Base-by-base conservation (phyloP, 371 early-diverging fungal species). In the Mucor piriformis region DNA sequence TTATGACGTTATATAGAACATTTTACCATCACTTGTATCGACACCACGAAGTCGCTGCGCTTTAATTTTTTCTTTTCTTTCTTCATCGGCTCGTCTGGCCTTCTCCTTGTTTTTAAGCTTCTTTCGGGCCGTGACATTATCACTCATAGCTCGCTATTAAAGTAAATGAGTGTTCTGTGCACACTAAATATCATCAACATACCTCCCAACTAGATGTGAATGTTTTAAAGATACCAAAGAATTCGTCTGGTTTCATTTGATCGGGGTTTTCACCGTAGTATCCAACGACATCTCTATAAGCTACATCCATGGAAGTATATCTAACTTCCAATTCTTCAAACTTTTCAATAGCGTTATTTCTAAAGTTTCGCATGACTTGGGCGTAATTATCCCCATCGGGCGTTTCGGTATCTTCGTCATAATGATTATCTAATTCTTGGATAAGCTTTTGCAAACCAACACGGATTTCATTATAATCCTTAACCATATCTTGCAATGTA, bases 181-280 rank as follows among this genome's bases (percentile, higher is more conserved):
- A 6, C 7, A 29, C 6, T 25, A 33, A 33, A 56, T 21, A 38
- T 8, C 33, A 38, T 1, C 20, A 7, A 27, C 24, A 46, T 74
- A 77, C 81, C 76, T 86, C 88, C 66, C 91, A 91, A 57, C 88
- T 87, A 1, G 88, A 77, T 11, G 84, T 82, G 50, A 93, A 93
- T 3, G 90, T 90, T 68, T 89, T 90, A 82, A 92, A 93, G 34
- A 93, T 84, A 12, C 88, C 86, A 83, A 93, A 92, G 82, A 92
- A 95, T 63, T 93, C 95, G 59, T 96, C 95, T 0, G 92, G 92
- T 51, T 91, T 88, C 75, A 86, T 90, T 37, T 81, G 74, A 21
- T 69, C 73, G 23, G 93, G 78, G 50, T 95, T 92, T 66, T 96
- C 96, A 32, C 95, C 95, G 65, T 80, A 93, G 47, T 85, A 87